Conservation (phyloP, 192 early-diverging fungal genomes). For the Coemansia aciculifera region DNA sequence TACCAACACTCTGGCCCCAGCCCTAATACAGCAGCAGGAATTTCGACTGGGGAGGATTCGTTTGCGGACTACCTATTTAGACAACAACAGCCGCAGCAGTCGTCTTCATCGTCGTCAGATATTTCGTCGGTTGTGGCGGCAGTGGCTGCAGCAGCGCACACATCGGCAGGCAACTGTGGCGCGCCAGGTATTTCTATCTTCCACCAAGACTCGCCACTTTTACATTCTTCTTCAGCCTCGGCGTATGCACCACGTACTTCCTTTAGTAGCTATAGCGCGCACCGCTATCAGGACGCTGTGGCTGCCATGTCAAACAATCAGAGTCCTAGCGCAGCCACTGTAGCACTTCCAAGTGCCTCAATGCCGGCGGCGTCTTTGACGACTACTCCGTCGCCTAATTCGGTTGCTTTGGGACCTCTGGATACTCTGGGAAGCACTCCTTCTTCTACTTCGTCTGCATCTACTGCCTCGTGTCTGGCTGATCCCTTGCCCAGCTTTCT, state of each 20-base stretch:
- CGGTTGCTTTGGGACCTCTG: conserved; percentile 3
- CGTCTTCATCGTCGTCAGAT: conserved; percentile 3
- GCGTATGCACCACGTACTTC: conserved; percentile 17
- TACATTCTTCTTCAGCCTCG: conserved; percentile 8
- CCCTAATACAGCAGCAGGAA: conserved; percentile 13
- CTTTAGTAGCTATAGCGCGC: conserved; percentile 22
- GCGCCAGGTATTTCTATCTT: conserved; percentile 7
- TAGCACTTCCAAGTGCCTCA: conserved; percentile 25
- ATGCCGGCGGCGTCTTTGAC: conserved; percentile 1
- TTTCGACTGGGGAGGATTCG: conserved; percentile 21
- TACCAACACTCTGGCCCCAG: conserved; percentile 9
- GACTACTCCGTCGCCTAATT: conserved; percentile 20
- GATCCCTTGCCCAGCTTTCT: conserved; percentile 44
- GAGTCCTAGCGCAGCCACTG: conserved; percentile 36
- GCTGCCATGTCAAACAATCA: conserved; percentile 16
- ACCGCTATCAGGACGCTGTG: conserved; percentile 8
- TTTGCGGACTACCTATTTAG: conserved; percentile 52
- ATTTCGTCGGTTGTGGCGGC: conserved; percentile 46
- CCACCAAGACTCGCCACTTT: conserved; percentile 8
- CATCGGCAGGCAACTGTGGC: background rate
- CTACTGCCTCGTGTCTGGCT: conserved; percentile 21
- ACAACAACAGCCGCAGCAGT: conserved; percentile 15
- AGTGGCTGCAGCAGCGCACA: conserved; percentile 29
- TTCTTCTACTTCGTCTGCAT: conserved; percentile 10
- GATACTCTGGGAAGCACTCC: conserved; percentile 10